Conservation (phyloP, 345 rosid genomes). For the Murraya koenigii region DNA sequence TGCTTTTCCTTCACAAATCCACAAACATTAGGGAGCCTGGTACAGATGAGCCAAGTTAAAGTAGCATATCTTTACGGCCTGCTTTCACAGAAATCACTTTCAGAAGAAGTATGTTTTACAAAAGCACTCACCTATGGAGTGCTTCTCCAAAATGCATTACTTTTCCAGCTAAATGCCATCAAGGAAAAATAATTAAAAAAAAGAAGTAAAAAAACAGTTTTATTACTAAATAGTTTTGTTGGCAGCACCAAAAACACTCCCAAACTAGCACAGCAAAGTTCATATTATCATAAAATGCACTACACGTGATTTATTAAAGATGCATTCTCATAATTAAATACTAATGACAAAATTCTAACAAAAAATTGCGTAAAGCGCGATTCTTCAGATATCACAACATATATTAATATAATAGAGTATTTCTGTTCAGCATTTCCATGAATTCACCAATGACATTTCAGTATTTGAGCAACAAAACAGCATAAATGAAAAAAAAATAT, state of each 20-base stretch:
- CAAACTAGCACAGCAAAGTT: background rate
- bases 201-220: no score
- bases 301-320: background rate
- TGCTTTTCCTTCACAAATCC: background rate
- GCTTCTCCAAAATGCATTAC: background rate
- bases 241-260: background rate
- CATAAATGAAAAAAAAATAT: background rate
- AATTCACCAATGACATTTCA: background rate
- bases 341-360: background rate
- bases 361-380: background rate
- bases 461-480: background rate
- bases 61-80: background rate
- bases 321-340: background rate
- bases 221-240: background rate
- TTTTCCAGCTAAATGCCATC: background rate
- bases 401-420: background rate
- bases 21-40: background rate
- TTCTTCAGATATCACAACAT: background rate
- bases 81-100: background rate
- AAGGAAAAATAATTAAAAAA: no score
- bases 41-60: background rate
- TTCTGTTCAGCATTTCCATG: background rate
- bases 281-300: background rate
- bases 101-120: background rate
- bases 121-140: background rate